Evolutionary conservation across 2,329 filamentous ascomycete genomes (phyloP).

Genomic region (Chrysoporthe deuterocubensis): DNA sequence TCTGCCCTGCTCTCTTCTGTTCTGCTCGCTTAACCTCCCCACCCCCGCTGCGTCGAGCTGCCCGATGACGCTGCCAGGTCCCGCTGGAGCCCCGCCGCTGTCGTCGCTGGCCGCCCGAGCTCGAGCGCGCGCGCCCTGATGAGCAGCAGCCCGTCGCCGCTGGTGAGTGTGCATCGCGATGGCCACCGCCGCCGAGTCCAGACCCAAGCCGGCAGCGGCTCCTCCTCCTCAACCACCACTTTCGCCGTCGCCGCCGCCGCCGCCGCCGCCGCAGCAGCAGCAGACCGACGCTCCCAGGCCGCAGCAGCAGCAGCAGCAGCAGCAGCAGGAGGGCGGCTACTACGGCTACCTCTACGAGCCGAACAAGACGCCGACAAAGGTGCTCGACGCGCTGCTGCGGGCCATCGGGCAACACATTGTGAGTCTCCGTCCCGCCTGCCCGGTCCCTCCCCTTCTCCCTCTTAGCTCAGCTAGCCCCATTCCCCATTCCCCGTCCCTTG

Average conservation of each 20-base stretch:
- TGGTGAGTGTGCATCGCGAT: constrained; percentile 20
- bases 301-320: constrained; percentile 25
- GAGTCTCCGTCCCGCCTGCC: constrained; percentile 40
- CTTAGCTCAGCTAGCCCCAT: not conserved
- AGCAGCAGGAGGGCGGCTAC: constrained; percentile 35
- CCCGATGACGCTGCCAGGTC: constrained; percentile 21
- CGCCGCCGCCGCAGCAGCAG: constrained; percentile 27
- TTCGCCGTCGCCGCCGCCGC: not conserved
- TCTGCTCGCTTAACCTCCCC: not conserved
- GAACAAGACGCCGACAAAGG: constrained; percentile 68
- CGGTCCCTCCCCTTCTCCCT: constrained; percentile 1
- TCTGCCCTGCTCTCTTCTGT: not conserved
- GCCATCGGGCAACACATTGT: constrained; percentile 74
- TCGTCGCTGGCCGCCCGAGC: constrained; percentile 10
- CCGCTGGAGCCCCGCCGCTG: constrained; percentile 16
- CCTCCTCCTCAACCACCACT: not conserved
- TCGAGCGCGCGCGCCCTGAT: constrained; percentile 3
- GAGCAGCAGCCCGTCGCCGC: constrained; percentile 2
- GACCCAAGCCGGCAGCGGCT: constrained; percentile 10
- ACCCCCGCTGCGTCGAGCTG: not conserved
- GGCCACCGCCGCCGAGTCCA: constrained; percentile 23
- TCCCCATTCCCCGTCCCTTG: not conserved
- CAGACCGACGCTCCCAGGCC: constrained; percentile 33
- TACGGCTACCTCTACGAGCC: constrained; percentile 72
- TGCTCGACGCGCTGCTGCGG: constrained; percentile 69